Base-by-base conservation (phyloP, 257 asterid genomes). In the Nicotiana attenuata region DNA sequence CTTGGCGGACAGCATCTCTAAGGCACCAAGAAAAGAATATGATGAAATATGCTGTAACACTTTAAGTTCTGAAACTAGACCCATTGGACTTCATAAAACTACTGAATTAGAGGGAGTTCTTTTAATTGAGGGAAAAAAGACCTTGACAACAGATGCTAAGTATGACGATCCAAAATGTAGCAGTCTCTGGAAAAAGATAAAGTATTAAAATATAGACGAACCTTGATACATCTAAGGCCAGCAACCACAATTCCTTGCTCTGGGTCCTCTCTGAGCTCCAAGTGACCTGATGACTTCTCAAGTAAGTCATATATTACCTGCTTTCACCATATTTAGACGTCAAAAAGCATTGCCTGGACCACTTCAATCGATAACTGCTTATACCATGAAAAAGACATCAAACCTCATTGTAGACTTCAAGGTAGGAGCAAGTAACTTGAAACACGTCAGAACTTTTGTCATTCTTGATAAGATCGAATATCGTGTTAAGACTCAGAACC, bases 321-420 rank as follows among this genome's bases (percentile, higher is more conserved):
- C 89, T 86, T 35, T 59, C 80, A 75, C 81, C 77, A 83, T 81
- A 78, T 68, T 83, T 82, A 69, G 59, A 84, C 52, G 78, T 53
- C 61, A 65, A 65, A 68, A 63, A 85, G 26, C 77, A 60, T 61
- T 26, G 77, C 45, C 82, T 80, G 16, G 45, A 80, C 16, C 38
- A 8, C 60, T 80, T 80, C 61, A 63, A 64, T n/a, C 63, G 10
- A 55, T 17, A 80, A 64, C 20, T 64, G 29, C 47, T 75, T 28
- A 64, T 28, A 47, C 59, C 68, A 47, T 80, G 82, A 33, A 80
- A 83, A 17, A 65, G 87, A 84, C 57, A 64, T 80, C 85, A 67
- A 52, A 95, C 98, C 98, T 95, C 98, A 90, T 95, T 95, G 91
- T 92, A 95, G 87, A 95, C 98, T 89, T 95, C 99, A 28, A 95